Evolutionary conservation across 2,329 filamentous ascomycete genomes (phyloP), one percentile per base, ranked within the genome.

Genomic region (Nothophaeocryptopus gaeumannii): DNA sequence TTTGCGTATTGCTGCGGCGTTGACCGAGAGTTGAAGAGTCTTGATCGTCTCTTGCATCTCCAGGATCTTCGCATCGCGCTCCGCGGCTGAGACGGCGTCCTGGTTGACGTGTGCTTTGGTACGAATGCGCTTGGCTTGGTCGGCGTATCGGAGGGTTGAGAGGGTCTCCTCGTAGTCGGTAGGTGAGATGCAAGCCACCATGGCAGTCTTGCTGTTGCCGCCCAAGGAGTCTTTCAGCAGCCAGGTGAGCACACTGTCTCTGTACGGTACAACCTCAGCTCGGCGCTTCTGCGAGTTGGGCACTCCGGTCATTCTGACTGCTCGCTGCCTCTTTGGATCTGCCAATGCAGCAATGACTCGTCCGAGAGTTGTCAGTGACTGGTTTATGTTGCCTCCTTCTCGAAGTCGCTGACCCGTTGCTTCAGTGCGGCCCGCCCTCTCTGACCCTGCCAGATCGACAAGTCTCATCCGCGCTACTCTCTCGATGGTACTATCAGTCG

Each of bases 341-440:
- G 79, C 88, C 26, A 99, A 79, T 1, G 93, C 92, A 29, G 91
- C 92, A 68, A 99, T 99, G 41, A 99, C 93, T 45, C 93, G 86
- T 3, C 93, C 93, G 8, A 99, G 81, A 0, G 93, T 97, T 0
- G 92, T 96, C 33, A 99, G 81, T 8, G 92, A 97, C 73, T 97
- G 96, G 78, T 99, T 99, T 81, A 99, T 99, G 70, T 97, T 96
- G 63, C 89, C 92, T 43, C 93, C 93, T 72, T 99, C 93, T 50
- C 92, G 85, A 15, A 99, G 80, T 30, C 93, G 84, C 62, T 86
- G 84, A 10, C 93, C 93, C 0, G 91, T 97, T 1, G 93, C 93
- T 72, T 97, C 92, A 33, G 93, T 99, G 1, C 90, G 85, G 69
- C 96, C 96, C 54, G 93, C 93, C 47, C 93, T 83, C 73, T 99